phyloP scores from a whole-genome alignment of 2,329 filamentous ascomycete species.

The Nothophoma quercina region DNA sequence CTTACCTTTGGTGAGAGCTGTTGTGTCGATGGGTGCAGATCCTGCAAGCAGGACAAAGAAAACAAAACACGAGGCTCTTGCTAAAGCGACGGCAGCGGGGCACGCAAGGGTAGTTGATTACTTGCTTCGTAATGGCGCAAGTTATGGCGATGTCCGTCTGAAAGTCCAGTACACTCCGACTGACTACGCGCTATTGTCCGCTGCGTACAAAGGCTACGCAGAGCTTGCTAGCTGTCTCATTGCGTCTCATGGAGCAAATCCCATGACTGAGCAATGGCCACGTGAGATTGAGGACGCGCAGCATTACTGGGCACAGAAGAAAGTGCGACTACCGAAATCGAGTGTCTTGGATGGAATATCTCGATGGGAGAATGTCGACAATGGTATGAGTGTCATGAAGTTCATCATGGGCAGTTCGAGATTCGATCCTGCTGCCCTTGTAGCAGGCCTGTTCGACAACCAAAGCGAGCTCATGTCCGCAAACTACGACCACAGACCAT shows the following conservation, averaged over 20 bases:
- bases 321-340: slow-evolving; percentile 24
- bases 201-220: slow-evolving; percentile 26
- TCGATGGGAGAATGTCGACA: slow-evolving; percentile 25
- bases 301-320: slow-evolving; percentile 26
- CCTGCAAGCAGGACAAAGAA: slow-evolving; percentile 22
- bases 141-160: slow-evolving; percentile 22
- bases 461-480: slow-evolving; percentile 25
- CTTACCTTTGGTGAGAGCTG: slow-evolving; percentile 22
- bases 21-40: slow-evolving; percentile 19
- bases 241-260: slow-evolving; percentile 24
- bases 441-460: slow-evolving; percentile 28
- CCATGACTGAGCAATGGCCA: slow-evolving; percentile 30
- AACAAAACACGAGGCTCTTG: slow-evolving; percentile 25
- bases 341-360: slow-evolving; percentile 29
- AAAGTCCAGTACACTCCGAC: slow-evolving; percentile 19
- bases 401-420: slow-evolving; percentile 24
- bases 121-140: slow-evolving; percentile 24
- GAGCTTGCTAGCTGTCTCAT: slow-evolving; percentile 25
- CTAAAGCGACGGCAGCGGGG: slow-evolving; percentile 24
- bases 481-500: slow-evolving; percentile 22
- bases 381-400: slow-evolving; percentile 23
- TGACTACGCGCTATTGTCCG: slow-evolving; percentile 23
- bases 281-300: slow-evolving; percentile 26
- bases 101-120: slow-evolving; percentile 24
- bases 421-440: slow-evolving; percentile 21